These are phyloP conservation scores for Pseudozyma tsukubaensis DNA, from an alignment of 1,284 basidiomycete genomes.

Conservation along the genomic window DNA sequence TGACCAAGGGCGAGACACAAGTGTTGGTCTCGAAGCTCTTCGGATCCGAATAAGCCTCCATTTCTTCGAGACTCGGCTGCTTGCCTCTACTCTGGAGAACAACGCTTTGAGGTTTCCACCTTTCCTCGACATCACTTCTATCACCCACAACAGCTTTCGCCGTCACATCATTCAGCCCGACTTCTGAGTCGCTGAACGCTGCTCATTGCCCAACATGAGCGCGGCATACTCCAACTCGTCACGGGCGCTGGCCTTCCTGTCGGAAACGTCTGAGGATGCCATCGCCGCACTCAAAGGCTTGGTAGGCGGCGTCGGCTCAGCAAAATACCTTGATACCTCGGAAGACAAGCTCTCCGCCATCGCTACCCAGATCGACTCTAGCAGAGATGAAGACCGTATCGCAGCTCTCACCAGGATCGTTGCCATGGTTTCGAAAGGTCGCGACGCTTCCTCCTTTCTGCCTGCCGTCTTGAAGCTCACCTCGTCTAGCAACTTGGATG, in stretches of 20 bases:
- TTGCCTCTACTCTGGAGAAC: constrained; percentile 3
- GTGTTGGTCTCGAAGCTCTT: constrained; percentile 13
- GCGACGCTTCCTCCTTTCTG: constrained; percentile 85
- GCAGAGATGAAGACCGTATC: constrained; percentile 57
- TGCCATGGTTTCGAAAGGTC: constrained; percentile 84
- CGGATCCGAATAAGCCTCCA: constrained; percentile 16
- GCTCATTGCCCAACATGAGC: constrained; percentile 31
- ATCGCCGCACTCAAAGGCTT: constrained; percentile 60
- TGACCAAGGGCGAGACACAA: neutral
- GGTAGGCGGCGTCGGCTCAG: constrained; percentile 57
- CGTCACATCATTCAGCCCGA: neutral
- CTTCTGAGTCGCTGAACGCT: constrained; percentile 3
- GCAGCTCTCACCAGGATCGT: constrained; percentile 63
- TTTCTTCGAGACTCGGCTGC: constrained; percentile 3
- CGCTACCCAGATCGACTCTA: constrained; percentile 58
- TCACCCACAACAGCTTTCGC: neutral
- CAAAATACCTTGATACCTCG: constrained; percentile 61
- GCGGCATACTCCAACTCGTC: constrained; percentile 59
- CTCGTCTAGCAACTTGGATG: constrained; percentile 76
- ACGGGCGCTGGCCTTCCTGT: constrained; percentile 60
- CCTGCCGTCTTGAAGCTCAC: constrained; percentile 66
- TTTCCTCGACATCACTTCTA: neutral
- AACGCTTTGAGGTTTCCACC: neutral
- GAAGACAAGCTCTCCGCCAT: constrained; percentile 58
- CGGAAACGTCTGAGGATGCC: constrained; percentile 66